Evolutionary conservation across 2,329 filamentous ascomycete genomes (phyloP).

Genomic region (Epichloe uncinata): DNA sequence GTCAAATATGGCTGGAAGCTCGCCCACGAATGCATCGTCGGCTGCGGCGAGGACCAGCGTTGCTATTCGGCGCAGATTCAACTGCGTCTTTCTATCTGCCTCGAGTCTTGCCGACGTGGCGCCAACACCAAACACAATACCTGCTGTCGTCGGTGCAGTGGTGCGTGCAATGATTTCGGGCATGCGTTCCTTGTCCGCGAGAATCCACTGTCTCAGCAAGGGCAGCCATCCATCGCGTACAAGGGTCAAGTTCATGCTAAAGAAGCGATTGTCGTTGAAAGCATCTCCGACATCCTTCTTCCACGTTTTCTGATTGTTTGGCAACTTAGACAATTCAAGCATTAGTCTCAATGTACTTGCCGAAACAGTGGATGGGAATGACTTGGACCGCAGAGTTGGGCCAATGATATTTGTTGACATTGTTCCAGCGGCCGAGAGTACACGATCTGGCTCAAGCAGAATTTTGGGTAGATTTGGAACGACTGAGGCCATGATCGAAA

Average conservation of each 20-base stretch:
- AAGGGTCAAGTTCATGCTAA: slow-evolving; percentile 52
- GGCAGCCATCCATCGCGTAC: slow-evolving; percentile 68
- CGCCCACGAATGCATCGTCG: slow-evolving; percentile 66
- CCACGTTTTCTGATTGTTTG: slow-evolving; percentile 77
- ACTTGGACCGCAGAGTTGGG: slow-evolving; percentile 69
- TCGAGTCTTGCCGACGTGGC: slow-evolving; percentile 89
- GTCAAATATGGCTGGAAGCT: slow-evolving; percentile 60
- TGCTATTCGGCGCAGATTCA: slow-evolving; percentile 73
- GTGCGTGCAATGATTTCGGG: slow-evolving; percentile 68
- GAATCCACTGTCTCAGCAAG: slow-evolving; percentile 69
- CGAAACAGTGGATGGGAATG: slow-evolving; percentile 76
- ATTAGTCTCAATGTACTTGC: slow-evolving; percentile 58
- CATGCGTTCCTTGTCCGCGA: slow-evolving; percentile 80
- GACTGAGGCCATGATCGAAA: slow-evolving; percentile 65
- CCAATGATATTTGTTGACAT: slow-evolving; percentile 76
- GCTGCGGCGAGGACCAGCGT: slow-evolving; percentile 65
- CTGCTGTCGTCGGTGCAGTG: slow-evolving; percentile 75
- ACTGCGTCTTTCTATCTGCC: slow-evolving; percentile 82
- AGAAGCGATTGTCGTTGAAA: slow-evolving; percentile 82
- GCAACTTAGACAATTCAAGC: slow-evolving; percentile 61
- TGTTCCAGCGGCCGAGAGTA: slow-evolving; percentile 60
- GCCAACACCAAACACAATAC: slow-evolving; percentile 97
- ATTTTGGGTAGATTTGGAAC: slow-evolving; percentile 73
- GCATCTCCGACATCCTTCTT: slow-evolving; percentile 86
- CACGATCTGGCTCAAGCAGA: slow-evolving; percentile 73